Evolutionary conservation across 2,329 filamentous ascomycete genomes (phyloP), one percentile per base, ranked within the genome.

Genomic region (Drechslerella coelobrocha): DNA sequence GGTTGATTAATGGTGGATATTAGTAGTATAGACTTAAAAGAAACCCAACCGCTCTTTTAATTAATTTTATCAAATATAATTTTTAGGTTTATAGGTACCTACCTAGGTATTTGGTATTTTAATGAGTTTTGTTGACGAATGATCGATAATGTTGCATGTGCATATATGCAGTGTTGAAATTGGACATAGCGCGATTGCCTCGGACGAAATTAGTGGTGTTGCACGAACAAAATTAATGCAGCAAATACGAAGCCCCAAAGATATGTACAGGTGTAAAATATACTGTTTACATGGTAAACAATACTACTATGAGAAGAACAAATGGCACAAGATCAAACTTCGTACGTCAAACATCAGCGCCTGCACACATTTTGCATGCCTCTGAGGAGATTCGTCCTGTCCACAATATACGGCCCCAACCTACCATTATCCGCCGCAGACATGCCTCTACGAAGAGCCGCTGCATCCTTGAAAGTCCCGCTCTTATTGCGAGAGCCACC

Each of bases 361-460:
- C 29, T 6, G 6, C 29, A 31, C 29, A 31, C 6, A 31, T 12
- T 31, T 12, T 31, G 29, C 29, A 31, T 6, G 6, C 29, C 29
- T 12, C 29, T 31, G 6, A 31, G 12, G 6, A 31, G 6, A 43
- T n/a, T 17, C 2, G 53, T 57, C 14, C 53, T 57, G n/a, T 47
- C 53, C 8, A 57, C 39, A 8, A 57, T 2, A 39, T 41, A 57
- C 19, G 41, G 53, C 24, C 53, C 53, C 14, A 57, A 27, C 12
- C 26, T 17, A 1, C 37, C 23, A 27, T 43, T 57, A 23, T 57
- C 39, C 8, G 37, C 24, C 17, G 37, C n/a, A 31, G 53, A 47
- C 53, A 57, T 57, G 31, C 19, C 37, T 14, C 53, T 37, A 21
- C 53, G 53, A n/a, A 47, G 12, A 19, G n/a, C 19, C 26, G 53